These are phyloP conservation scores for Pseudomonodictys pantanalensis DNA, from an alignment of 495 filamentous ascomycete genomes.

Conservation along the genomic window DNA sequence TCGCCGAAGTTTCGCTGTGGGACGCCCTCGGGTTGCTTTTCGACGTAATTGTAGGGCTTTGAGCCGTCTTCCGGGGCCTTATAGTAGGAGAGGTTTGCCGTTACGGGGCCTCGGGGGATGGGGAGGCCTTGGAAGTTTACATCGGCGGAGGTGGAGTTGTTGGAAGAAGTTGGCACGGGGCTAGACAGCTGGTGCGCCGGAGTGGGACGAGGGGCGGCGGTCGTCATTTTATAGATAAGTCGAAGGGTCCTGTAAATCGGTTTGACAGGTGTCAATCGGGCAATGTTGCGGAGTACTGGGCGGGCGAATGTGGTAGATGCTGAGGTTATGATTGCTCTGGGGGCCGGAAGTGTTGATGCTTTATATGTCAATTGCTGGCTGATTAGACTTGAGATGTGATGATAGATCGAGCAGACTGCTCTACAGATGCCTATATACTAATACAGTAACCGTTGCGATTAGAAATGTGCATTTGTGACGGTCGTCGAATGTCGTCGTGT, in stretches of 20 bases:
- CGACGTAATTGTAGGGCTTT: slow-evolving; percentile 68
- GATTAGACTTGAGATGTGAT: no score
- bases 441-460: no score
- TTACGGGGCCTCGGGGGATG: slow-evolving; percentile 67
- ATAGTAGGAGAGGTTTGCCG: slow-evolving; percentile 67
- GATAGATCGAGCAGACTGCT: no score
- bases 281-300: slow-evolving; percentile 4
- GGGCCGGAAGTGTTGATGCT: no score
- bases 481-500: no score
- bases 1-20: slow-evolving; percentile 61
- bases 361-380: no score
- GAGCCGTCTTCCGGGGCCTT: slow-evolving; percentile 59
- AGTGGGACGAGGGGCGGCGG: slow-evolving; percentile 35
- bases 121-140: slow-evolving; percentile 26
- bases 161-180: slow-evolving; percentile 1
- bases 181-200: slow-evolving; percentile 34
- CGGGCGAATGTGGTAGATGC: slow-evolving; percentile 10
- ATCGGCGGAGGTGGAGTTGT: slow-evolving; percentile 13
- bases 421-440: no score
- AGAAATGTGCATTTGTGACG: slow-evolving; percentile 28
- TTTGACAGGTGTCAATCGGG: not conserved
- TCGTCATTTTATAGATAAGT: slow-evolving; percentile 30
- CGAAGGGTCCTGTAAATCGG: not conserved
- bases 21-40: slow-evolving; percentile 56
- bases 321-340: not conserved